These are phyloP conservation scores for Aspergillus egyptiacus DNA, from an alignment of 495 filamentous ascomycete species.

Conservation along the genomic window DNA sequence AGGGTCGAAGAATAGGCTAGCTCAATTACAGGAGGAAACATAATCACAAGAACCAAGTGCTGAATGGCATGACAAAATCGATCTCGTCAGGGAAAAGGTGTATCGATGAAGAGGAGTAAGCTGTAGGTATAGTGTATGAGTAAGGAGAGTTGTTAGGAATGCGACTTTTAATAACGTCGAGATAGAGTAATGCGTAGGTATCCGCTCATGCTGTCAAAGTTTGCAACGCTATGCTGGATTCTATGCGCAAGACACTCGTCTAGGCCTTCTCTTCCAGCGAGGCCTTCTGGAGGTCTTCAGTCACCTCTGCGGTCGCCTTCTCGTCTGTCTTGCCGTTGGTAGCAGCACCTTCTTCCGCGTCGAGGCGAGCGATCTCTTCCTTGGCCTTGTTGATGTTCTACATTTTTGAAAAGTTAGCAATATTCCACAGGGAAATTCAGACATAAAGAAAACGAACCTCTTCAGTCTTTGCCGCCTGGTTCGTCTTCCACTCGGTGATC, in stretches of 20 bases:
- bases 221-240: slow-evolving; percentile 11
- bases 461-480: slow-evolving; percentile 85
- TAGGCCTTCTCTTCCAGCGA: slow-evolving; percentile 51
- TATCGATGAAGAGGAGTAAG: background rate
- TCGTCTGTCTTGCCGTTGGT: slow-evolving; percentile 51
- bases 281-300: slow-evolving; percentile 54
- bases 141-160: slow-evolving; percentile 8
- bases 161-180: slow-evolving; percentile 15
- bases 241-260: slow-evolving; percentile 10
- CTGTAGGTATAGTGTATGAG: slow-evolving; percentile 6
- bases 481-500: slow-evolving; percentile 84
- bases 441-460: slow-evolving; percentile 54
- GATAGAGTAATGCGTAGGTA: too few relatives aligned
- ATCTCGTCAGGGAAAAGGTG: slow-evolving; percentile 2
- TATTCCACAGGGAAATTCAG: background rate
- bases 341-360: slow-evolving; percentile 44
- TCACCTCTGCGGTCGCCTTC: slow-evolving; percentile 49
- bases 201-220: slow-evolving; percentile 15
- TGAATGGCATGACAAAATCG: background rate
- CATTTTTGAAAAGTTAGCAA: slow-evolving; percentile 20
- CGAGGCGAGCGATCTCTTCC: slow-evolving; percentile 60
- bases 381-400: slow-evolving; percentile 70
- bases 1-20: background rate
- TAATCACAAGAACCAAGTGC: slow-evolving; percentile 12
- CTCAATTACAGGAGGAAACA: slow-evolving; percentile 16